A percentile compares a stretch with the other conserved stretches of the same genome.
These are phyloP conservation scores for Saraca asoca DNA, from an alignment of 331 rosid genomes.

Conservation along the genomic window DNA sequence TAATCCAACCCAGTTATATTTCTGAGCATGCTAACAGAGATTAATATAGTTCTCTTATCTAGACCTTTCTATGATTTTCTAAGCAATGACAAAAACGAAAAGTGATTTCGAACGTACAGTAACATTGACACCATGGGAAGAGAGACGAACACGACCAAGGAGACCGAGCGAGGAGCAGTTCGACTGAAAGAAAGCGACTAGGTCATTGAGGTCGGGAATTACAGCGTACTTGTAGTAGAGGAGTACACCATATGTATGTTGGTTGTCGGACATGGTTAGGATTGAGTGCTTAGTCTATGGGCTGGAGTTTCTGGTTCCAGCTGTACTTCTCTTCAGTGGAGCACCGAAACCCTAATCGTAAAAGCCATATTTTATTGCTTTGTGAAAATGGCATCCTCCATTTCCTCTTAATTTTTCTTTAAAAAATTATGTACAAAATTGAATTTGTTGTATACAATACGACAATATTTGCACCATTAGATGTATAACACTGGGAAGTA, in stretches of 20 bases:
- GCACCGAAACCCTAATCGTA: no score
- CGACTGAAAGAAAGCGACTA: slow-evolving; percentile 61
- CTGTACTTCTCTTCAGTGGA: no score
- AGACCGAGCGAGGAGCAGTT: slow-evolving; percentile 75
- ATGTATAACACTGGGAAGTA: no score
- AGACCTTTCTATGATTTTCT: neutral
- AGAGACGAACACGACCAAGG: slow-evolving; percentile 88
- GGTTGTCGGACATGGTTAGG: slow-evolving; percentile 52
- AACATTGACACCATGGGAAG: slow-evolving; percentile 86
- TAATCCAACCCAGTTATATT: slow-evolving; percentile 29
- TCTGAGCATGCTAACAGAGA: neutral
- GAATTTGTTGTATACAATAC: no score
- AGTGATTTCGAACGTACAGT: slow-evolving; percentile 47
- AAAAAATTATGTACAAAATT: no score
- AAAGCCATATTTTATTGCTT: no score
- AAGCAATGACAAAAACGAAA: neutral
- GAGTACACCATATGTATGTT: slow-evolving; percentile 56
- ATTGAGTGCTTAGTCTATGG: no score
- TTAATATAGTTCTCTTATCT: no score
- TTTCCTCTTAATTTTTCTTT: no score
- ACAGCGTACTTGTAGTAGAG: slow-evolving; percentile 71
- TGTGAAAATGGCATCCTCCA: no score
- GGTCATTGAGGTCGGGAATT: slow-evolving; percentile 58
- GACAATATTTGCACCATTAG: no score
- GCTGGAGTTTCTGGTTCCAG: no score